A percentile compares a stretch with the other conserved stretches of the same genome.
Evolutionary conservation across 345 rosid genomes (phyloP).

Genomic region (Salix caprea): DNA sequence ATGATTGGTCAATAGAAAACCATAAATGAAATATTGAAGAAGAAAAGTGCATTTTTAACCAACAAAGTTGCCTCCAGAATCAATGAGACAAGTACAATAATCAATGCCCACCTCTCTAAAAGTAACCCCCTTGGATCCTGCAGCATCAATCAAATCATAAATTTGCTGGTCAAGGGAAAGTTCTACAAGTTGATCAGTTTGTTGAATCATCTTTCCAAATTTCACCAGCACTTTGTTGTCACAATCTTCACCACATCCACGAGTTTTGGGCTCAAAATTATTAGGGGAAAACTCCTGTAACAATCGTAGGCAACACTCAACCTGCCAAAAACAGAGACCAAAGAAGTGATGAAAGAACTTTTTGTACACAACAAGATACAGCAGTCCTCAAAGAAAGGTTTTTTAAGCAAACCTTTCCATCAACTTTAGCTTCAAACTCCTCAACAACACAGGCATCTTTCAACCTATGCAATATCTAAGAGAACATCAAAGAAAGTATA

Average conservation of each 20-base stretch:
- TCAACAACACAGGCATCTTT: slow-evolving; percentile 67
- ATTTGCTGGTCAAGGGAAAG: slow-evolving; percentile 80
- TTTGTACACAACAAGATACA: neutral
- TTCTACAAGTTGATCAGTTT: slow-evolving; percentile 67
- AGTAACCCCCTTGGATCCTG: slow-evolving; percentile 64
- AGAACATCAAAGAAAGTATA: slow-evolving; percentile 2
- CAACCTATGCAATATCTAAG: slow-evolving; percentile 68
- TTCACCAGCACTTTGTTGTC: slow-evolving; percentile 42
- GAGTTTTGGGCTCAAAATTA: slow-evolving; percentile 35
- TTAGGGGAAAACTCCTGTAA: slow-evolving; percentile 41
- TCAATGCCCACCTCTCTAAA: slow-evolving; percentile 57
- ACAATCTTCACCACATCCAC: slow-evolving; percentile 10
- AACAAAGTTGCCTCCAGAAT: neutral
- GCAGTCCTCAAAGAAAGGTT: neutral
- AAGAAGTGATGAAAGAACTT: neutral
- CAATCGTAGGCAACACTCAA: slow-evolving; percentile 59
- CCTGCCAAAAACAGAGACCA: slow-evolving; percentile 41
- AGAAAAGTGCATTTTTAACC: neutral
- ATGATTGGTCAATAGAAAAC: neutral
- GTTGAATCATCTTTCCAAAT: slow-evolving; percentile 62
- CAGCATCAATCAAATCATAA: slow-evolving; percentile 79
- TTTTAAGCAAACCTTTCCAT: slow-evolving; percentile 52
- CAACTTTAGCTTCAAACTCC: slow-evolving; percentile 72
- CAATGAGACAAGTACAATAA: neutral
- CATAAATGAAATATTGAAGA: neutral